Base-by-base conservation (phyloP, 139 green algal genomes). In the Protoeuglena noctilucae region DNA sequence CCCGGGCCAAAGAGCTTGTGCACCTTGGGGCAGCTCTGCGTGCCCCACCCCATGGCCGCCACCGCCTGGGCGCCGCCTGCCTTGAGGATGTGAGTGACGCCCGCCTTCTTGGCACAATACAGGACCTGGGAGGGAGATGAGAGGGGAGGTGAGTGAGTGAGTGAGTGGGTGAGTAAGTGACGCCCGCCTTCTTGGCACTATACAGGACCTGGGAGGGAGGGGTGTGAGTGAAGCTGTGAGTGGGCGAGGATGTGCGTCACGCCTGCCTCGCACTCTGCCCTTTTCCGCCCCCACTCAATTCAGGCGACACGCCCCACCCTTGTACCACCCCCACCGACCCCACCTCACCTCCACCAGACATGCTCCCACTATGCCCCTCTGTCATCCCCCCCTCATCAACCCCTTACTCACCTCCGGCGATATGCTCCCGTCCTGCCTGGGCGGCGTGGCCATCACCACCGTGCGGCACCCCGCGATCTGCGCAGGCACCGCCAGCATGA, bases 391-490 rank as follows among this genome's bases (percentile, higher is more conserved):
- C n/a, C n/a, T n/a, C 3, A 30, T 21, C 21, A 23, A 21, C 48
- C 48, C 22, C 22, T 5, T 53, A 14, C 21, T 53, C 17, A 63
- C 73, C 63, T 85, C 72, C 0, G 81, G 76, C 3, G 65, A 78
- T 65, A 87, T 84, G 39, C 41, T 72, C 28, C 86, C 85, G 57
- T 95, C 87, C 27, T 63, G 54, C 4, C 76, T 60, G 0, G 87
- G 89, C 18, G 89, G 90, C n/a, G 91, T 98, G 22, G 90, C 90
- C 29, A 98, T 56, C 50, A 98, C 90, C 30, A 98, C 84, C 50
- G 76, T 94, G 14, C 56, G 49, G 73, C 90, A 98, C 23, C 88
- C 91, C 1, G 86, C 86, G 29, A 78, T 76, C 21, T 12, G 34
- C 39, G 68, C 70, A 0, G 91, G 90, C 51, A 97, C 85, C 3